Evolutionary conservation across 208 protist genomes (phyloP).

Genomic region (Naegleria fowleri): DNA sequence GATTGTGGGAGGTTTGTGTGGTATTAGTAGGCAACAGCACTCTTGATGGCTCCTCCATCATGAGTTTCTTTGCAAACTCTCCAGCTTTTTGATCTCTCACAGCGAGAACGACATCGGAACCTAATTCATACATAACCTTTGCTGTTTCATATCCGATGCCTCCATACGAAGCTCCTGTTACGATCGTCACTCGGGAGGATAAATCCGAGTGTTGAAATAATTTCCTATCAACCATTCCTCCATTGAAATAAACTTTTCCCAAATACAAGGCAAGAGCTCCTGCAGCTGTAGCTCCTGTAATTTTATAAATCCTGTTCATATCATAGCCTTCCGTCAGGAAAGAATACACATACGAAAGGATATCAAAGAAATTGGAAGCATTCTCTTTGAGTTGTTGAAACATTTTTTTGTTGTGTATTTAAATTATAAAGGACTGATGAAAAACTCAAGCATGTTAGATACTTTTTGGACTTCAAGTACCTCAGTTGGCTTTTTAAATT

Average conservation of each 20-base stretch:
- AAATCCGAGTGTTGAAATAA: background rate
- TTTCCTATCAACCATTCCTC: background rate
- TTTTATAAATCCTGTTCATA: background rate
- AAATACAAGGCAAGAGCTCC: background rate
- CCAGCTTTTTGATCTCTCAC: background rate
- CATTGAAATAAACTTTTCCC: background rate
- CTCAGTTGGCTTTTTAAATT: too few relatives aligned
- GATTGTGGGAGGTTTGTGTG: background rate
- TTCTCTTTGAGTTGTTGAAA: background rate
- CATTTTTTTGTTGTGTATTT: background rate
- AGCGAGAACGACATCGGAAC: background rate
- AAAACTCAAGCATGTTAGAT: background rate
- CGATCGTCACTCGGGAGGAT: slow-evolving; percentile 30
- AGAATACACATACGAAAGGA: background rate
- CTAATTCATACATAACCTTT: background rate
- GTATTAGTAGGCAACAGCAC: background rate
- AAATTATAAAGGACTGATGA: background rate
- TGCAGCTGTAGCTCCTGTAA: background rate
- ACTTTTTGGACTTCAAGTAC: too few relatives aligned
- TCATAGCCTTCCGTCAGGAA: background rate
- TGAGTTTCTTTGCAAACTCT: slow-evolving; percentile 42
- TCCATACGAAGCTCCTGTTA: background rate
- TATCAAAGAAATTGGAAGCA: background rate
- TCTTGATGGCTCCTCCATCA: slow-evolving; percentile 22
- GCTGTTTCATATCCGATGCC: background rate